Conservation (phyloP, 208 protist species). For the Kentomonas sorsogonicus region DNA sequence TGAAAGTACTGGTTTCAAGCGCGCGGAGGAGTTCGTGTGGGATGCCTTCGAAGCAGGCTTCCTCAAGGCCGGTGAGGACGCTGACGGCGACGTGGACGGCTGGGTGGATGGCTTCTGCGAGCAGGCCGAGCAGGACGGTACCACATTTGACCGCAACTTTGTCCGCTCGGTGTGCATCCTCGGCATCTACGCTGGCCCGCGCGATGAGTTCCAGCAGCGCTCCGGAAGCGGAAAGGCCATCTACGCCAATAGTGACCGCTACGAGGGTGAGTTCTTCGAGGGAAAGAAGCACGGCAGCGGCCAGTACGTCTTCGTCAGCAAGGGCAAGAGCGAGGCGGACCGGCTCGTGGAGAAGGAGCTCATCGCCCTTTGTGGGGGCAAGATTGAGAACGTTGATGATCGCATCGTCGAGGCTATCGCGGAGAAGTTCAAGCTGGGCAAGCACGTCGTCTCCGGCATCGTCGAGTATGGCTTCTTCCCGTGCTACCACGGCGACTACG, state of each 20-base stretch:
- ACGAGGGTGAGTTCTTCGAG: slow-evolving; percentile 88
- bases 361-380: slow-evolving; percentile 34
- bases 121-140: slow-evolving; percentile 47
- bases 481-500: slow-evolving; percentile 86
- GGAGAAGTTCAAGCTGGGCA: slow-evolving; percentile 50
- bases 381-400: slow-evolving; percentile 21
- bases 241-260: slow-evolving; percentile 79
- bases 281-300: slow-evolving; percentile 85
- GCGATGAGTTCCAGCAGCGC: slow-evolving; percentile 89
- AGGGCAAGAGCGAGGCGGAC: slow-evolving; percentile 78
- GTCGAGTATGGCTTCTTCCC: slow-evolving; percentile 68
- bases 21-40: slow-evolving; percentile 75
- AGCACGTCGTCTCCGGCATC: slow-evolving; percentile 54
- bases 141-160: slow-evolving; percentile 63
- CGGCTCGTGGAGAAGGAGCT: slow-evolving; percentile 62
- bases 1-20: slow-evolving; percentile 75
- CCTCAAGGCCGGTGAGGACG: slow-evolving; percentile 48
- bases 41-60: slow-evolving; percentile 57
- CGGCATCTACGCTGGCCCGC: slow-evolving; percentile 82
- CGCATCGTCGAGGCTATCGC: slow-evolving; percentile 24
- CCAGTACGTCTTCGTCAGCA: slow-evolving; percentile 66
- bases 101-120: slow-evolving; percentile 79
- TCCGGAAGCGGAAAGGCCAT: slow-evolving; percentile 79
- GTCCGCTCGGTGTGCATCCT: slow-evolving; percentile 69
- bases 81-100: slow-evolving; percentile 64